Evolutionary conservation across 2,329 filamentous ascomycete genomes (phyloP), one percentile per base, ranked within the genome.

Genomic region (Xylariaceae sp.): DNA sequence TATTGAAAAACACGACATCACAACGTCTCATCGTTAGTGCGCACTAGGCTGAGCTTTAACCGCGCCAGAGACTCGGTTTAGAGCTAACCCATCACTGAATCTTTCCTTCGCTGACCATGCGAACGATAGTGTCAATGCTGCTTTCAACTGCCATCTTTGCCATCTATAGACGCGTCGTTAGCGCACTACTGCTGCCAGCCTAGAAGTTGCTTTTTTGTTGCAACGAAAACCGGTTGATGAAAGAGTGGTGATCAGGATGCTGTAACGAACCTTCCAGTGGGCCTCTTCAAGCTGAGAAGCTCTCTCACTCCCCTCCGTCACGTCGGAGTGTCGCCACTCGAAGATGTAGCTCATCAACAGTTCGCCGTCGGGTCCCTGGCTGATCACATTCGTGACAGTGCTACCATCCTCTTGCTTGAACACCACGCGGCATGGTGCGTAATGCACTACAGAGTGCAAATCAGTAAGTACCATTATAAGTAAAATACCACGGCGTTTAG

Each of bases 351-450:
- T 74, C 64, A 75, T 60, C 3, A 70, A 23, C 36, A 73, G 40
- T 10, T 67, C 66, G 0, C 64, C 70, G 5, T 64, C 64, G 2
- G 59, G 49, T 0, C 67, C 67, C 7, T 49, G 51, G 54, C 69
- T 70, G 4, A 73, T 61, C 10, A 73, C 55, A 29, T 74, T 74
- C 42, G 64, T 65, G 42, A 72, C 63, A 3, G 62, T 68, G 53
- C 68, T 72, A 2, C 72, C 72, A 36, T 72, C 70, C n/a, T 67
- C 64, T 29, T 73, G 70, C 9, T 58, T 55, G 48, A 72, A 74
- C 33, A 70, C 68, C 29, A 73, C 61, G 6, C 71, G 65, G 56
- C 59, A 65, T 3, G 72, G 69, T 0, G 64, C 59, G 52, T 66
- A 69, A 27, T 70, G 64, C 9, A 65, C 57, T 59, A 6, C 13